phyloP scores from a whole-genome alignment of 768 basidiomycete species.

The Crepidotus variabilis region DNA sequence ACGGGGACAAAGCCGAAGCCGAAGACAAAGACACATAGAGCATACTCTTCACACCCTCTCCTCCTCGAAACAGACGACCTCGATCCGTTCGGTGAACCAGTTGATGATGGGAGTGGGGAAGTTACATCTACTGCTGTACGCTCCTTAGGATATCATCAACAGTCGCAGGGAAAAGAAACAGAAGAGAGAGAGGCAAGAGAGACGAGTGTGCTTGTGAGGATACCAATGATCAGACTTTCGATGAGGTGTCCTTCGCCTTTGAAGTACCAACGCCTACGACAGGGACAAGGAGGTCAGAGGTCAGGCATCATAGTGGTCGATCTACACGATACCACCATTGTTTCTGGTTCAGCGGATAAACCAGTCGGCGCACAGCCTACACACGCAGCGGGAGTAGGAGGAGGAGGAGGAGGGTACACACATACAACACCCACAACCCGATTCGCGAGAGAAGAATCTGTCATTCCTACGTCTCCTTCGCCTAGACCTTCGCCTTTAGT shows the following conservation, averaged over 20 bases:
- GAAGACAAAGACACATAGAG: no score
- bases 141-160: background rate
- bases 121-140: background rate
- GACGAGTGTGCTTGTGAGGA: constrained; percentile 25
- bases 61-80: background rate
- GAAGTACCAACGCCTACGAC: constrained; percentile 10
- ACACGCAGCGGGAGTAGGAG: background rate
- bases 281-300: background rate
- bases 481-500: background rate
- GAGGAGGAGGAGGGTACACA: background rate
- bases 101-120: background rate
- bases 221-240: constrained; percentile 63
- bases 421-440: constrained; percentile 14
- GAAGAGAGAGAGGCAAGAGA: background rate
- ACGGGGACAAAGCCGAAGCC: no score
- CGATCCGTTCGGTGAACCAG: background rate
- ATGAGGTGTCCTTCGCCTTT: constrained; percentile 63
- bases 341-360: background rate
- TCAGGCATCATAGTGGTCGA: constrained; percentile 4
- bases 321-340: background rate
- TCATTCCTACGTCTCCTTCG: background rate
- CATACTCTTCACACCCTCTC: background rate
- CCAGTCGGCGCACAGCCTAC: no score
- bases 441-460: constrained; percentile 21
- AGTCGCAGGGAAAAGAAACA: background rate